Percentiles rank a stretch among this genome's conserved stretches.
Evolutionary conservation across 768 basidiomycete species (phyloP).

Genomic region (Mycena albidolilacea): DNA sequence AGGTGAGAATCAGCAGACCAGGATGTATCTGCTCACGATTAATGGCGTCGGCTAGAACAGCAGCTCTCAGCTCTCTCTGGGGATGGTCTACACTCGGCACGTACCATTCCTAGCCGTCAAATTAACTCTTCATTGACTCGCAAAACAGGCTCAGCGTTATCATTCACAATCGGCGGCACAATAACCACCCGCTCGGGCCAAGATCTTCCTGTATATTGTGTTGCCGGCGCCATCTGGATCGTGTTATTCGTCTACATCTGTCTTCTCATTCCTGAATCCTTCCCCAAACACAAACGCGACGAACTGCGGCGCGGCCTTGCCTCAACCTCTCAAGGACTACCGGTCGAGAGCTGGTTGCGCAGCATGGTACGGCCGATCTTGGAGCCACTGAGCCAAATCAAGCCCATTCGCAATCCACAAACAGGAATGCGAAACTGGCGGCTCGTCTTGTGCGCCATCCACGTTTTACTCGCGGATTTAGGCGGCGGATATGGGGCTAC

Average conservation of each 20-base stretch:
- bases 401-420: constrained; percentile 8
- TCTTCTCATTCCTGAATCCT: constrained; percentile 29
- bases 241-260: constrained; percentile 1
- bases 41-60: not conserved
- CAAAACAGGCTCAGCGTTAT: constrained; percentile 21
- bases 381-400: constrained; percentile 19
- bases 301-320: constrained; percentile 13
- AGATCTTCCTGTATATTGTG: constrained; percentile 24
- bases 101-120: not conserved
- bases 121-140: not conserved
- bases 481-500: constrained; percentile 23
- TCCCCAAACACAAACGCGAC: constrained; percentile 34
- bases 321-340: not conserved
- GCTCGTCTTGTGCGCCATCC: constrained; percentile 22
- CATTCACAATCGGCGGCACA: constrained; percentile 32
- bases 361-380: not conserved
- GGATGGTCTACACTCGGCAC: constrained; percentile 31
- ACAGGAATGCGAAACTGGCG: constrained; percentile 27
- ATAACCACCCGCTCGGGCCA: constrained; percentile 20
- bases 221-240: constrained; percentile 23
- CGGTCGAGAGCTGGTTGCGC: not conserved
- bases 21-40: not conserved
- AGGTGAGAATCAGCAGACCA: constrained; percentile 8
- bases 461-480: constrained; percentile 27
- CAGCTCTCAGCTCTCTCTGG: constrained; percentile 30